Evolutionary conservation across 768 basidiomycete species (phyloP).

Genomic region (Suillus plorans): DNA sequence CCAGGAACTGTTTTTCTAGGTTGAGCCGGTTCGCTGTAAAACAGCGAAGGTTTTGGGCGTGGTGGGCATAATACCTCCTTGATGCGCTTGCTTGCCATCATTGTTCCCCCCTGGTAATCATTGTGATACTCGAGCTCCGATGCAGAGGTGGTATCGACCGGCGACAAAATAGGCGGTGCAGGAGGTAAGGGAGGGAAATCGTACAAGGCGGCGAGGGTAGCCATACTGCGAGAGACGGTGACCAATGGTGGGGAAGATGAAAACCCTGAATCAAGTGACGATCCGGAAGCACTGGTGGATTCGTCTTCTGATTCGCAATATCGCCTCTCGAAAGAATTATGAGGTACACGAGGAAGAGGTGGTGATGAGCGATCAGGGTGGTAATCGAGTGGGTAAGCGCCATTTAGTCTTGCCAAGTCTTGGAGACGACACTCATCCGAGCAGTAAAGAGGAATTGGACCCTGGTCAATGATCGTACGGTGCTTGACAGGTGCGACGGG

Average conservation of each 20-base stretch:
- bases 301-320: constrained; percentile 41
- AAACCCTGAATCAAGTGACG: constrained; percentile 36
- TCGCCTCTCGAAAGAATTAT: constrained; percentile 33
- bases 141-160: constrained; percentile 14
- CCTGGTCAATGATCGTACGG: constrained; percentile 75
- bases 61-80: constrained; percentile 45
- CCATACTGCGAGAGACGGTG: constrained; percentile 31
- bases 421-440: constrained; percentile 70
- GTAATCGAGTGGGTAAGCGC: constrained; percentile 45
- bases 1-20: constrained; percentile 52
- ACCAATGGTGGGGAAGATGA: constrained; percentile 25
- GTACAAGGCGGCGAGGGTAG: constrained; percentile 39
- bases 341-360: constrained; percentile 40
- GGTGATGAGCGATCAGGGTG: constrained; percentile 45
- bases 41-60: constrained; percentile 33
- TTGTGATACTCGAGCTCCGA: constrained; percentile 33
- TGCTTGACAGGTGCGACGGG: constrained; percentile 43
- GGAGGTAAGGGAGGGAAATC: constrained; percentile 57
- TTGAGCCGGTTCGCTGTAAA: constrained; percentile 34
- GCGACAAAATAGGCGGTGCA: constrained; percentile 41
- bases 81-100: constrained; percentile 67
- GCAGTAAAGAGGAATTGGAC: constrained; percentile 81
- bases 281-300: constrained; percentile 35
- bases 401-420: constrained; percentile 48
- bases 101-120: constrained; percentile 58